Evolutionary conservation across 2,329 filamentous ascomycete genomes (phyloP).

Genomic region (Fusarium buxicola): DNA sequence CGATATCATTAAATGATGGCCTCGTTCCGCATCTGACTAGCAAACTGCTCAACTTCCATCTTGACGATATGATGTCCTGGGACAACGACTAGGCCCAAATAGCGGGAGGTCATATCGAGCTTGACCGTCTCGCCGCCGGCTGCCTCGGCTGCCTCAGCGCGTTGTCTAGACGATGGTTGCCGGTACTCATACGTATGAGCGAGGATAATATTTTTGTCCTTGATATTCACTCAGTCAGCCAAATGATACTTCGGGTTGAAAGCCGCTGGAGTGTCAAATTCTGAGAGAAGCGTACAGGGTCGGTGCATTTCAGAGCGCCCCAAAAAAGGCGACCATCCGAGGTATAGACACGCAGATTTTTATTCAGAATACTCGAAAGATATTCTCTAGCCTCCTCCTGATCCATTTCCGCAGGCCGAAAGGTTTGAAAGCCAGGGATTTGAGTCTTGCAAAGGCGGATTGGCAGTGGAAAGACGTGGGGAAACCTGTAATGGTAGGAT

Average conservation of each 20-base stretch:
- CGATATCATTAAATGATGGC: conserved; percentile 20
- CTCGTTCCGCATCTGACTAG: conserved; percentile 60
- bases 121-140: conserved; percentile 60
- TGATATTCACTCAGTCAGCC: conserved; percentile 4
- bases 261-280: not conserved
- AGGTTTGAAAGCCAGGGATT: conserved; percentile 1
- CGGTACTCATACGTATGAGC: conserved; percentile 91
- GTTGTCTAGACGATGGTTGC: conserved; percentile 68
- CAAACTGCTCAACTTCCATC: conserved; percentile 87
- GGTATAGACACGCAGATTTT: conserved; percentile 81
- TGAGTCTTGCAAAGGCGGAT: conserved; percentile 3
- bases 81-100: conserved; percentile 89
- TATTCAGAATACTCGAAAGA: conserved; percentile 77
- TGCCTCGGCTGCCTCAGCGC: conserved; percentile 52
- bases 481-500: conserved; percentile 5
- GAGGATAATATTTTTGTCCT: conserved; percentile 92
- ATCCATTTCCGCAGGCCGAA: conserved; percentile 53
- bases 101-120: conserved; percentile 83
- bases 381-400: conserved; percentile 66
- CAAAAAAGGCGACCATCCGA: conserved; percentile 90
- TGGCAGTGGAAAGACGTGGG: conserved; percentile 10
- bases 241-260: not conserved
- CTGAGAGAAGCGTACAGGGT: conserved; percentile 72
- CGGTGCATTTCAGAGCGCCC: conserved; percentile 93
- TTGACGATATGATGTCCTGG: conserved; percentile 87